Evolutionary conservation across 2,329 filamentous ascomycete genomes (phyloP).

Genomic region (Fusarium fracticaudum): DNA sequence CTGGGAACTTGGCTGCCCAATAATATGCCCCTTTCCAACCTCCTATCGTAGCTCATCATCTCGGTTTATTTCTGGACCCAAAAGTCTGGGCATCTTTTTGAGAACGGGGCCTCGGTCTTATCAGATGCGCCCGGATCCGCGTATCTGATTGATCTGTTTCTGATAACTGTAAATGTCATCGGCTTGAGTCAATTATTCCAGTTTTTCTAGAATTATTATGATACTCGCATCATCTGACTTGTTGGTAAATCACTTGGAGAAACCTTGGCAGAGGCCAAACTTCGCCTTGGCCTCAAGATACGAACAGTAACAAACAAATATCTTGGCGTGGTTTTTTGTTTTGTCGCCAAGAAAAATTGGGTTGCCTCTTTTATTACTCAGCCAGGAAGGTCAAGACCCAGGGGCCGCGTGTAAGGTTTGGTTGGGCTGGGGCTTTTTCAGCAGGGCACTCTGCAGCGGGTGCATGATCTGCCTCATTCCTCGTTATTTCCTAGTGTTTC

Average conservation of each 20-base stretch:
- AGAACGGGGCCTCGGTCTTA: neutral
- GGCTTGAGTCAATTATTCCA: neutral
- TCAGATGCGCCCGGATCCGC: neutral
- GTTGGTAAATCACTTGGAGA: neutral
- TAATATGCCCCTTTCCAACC: neutral
- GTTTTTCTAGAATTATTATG: neutral
- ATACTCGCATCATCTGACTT: constrained; percentile 12
- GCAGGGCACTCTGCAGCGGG: neutral
- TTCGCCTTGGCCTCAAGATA: constrained; percentile 9
- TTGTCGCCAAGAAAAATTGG: constrained; percentile 5
- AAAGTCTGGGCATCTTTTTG: neutral
- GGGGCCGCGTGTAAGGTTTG: neutral
- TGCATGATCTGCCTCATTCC: neutral
- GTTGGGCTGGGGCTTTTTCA: neutral
- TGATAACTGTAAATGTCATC: neutral
- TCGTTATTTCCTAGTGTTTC: neutral
- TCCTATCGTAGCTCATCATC: neutral
- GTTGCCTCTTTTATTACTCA: neutral
- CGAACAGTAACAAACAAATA: neutral
- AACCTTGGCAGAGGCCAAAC: constrained; percentile 6
- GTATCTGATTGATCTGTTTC: neutral
- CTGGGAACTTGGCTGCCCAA: neutral
- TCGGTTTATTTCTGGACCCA: neutral
- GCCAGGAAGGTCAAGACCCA: neutral
- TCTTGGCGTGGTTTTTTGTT: constrained; percentile 13